Evolutionary conservation across 441 rosid species (phyloP), one percentile per base, ranked within the genome.

Genomic region (Pelargonium australe): DNA sequence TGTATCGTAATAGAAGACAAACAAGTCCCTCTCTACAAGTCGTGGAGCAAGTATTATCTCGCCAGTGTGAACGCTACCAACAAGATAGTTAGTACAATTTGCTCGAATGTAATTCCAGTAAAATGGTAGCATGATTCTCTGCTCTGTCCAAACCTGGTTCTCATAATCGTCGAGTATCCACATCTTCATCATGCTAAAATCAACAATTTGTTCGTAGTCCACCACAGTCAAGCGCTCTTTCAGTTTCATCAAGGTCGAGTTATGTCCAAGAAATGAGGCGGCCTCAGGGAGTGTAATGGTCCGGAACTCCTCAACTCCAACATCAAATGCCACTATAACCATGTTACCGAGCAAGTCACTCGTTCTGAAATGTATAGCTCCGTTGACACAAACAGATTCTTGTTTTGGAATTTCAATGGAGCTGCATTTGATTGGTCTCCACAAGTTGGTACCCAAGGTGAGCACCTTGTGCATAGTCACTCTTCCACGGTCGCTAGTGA

Each of bases 291-390:
- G 58, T 12, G 58, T 13, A 16, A 51, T 51, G 58, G 58, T 51
- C 17, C 58, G 14, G 7, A 51, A 51, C 58, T 51, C 58, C 58
- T 51, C 58, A 7, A 16, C 58, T n/a, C 58, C 16, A n/a, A 51
- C 17, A n/a, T 51, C 58, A 5, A 51, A 51, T 14, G 58, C 58
- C 58, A 51, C 14, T 6, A 51, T 51, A 14, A 51, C 58, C 58
- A n/a, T 51, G 58, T 51, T 51, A 13, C 58, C 58, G 7, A n/a
- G 14, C 17, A n/a, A n/a, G 58, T 51, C 58, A 16, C 14, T 51
- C 17, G 58, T 51, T 51, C 58, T 51, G 58, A 51, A 51, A n/a
- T 51, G 58, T 51, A 51, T 51, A 13, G 58, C 58, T 16, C 58
- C 58, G 58, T 51, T 51, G 58, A 51, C 17, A 5, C 58, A 51